Base-by-base conservation (phyloP, 2,329 filamentous ascomycete genomes). In the Colletotrichum spinosum region DNA sequence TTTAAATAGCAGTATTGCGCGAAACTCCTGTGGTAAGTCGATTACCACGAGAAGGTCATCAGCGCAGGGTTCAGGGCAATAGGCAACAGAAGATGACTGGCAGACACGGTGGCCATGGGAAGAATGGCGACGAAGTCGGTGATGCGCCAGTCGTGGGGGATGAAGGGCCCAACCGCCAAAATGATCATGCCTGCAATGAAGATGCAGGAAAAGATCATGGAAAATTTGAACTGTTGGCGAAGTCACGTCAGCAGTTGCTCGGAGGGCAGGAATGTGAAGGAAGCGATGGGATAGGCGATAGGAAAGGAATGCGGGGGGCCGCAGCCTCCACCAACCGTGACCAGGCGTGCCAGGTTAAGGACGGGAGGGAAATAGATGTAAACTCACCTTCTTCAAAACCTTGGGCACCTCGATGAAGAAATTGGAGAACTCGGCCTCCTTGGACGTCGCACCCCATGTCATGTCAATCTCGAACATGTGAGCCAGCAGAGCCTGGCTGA, bases 381-480 rank as follows among this genome's bases (percentile, higher is more conserved):
- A 71, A 76, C 90, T 87, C 78, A 93, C 93, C 74, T 88, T 89
- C 78, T 89, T 90, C 71, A 95, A 76, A 45, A 97, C 91, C 74
- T 91, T 91, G 39, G 91, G 90, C 15, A 94, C 87, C 75, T 96
- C 93, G 66, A 92, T 91, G 79, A 94, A 95, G 79, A 97, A 97
- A 77, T 93, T 92, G 34, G 91, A 90, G 73, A 91, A 89, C 72
- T 93, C 90, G 54, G 88, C 87, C 80, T 97, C 93, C 79, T 97
- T 97, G 45, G 89, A 86, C 0, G 93, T 97, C 1, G 92, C 89
- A 55, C 92, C 92, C 93, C 93, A 96, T 3, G 87, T 88, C 90
- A 96, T 95, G 78, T 96, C 86, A 74, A 95, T 88, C 79, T 92
- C 88, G 75, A 96, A 92, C 87, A 96, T 92, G 81, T 97, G 93